These are phyloP conservation scores for Mucor sp. DNA, from an alignment of 371 early-diverging fungal species.

Conservation along the genomic window DNA sequence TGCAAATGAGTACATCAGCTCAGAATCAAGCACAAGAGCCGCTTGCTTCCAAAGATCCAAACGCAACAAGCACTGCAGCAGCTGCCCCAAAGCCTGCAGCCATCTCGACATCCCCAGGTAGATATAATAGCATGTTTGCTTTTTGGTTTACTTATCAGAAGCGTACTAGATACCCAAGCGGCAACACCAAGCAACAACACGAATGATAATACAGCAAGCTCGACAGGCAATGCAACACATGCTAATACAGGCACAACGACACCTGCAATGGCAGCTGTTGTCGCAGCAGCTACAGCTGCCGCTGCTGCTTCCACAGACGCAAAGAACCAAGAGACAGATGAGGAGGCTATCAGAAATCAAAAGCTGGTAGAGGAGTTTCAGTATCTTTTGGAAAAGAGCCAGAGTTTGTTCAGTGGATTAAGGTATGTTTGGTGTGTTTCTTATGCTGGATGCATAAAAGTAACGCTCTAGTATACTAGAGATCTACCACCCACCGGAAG, in stretches of 20 bases:
- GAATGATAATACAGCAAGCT: neutral
- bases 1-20: neutral
- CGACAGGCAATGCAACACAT: neutral
- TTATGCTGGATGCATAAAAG: neutral
- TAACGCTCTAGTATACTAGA: conserved; percentile 32
- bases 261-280: neutral
- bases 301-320: neutral
- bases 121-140: neutral
- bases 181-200: neutral
- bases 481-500: conserved; percentile 78
- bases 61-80: neutral
- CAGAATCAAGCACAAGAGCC: neutral
- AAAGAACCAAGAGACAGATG: conserved; percentile 22
- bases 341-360: conserved; percentile 41
- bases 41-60: neutral
- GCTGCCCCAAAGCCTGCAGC: neutral
- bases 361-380: conserved; percentile 86
- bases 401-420: conserved; percentile 94
- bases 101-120: neutral
- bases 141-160: neutral
- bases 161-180: neutral
- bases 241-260: neutral
- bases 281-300: neutral
- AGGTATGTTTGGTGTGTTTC: conserved; percentile 51
- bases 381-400: conserved; percentile 94